Evolutionary conservation across 306 rosid genomes (phyloP).

Genomic region (Hylodesmum podocarpum): DNA sequence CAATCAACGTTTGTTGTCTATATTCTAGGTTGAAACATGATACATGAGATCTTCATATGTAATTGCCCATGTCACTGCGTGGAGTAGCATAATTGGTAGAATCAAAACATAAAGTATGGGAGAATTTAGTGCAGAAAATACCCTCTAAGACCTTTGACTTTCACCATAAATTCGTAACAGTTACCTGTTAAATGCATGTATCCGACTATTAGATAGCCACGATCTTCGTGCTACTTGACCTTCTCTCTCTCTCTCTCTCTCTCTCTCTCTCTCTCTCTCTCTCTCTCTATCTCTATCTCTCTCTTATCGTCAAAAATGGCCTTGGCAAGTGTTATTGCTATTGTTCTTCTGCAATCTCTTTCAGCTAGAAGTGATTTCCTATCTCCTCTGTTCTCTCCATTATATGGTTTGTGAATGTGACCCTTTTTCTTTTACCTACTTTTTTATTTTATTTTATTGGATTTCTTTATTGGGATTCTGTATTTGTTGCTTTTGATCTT

Average conservation of each 20-base stretch:
- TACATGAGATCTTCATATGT: neutral
- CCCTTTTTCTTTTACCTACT: neutral
- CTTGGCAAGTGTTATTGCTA: conserved; percentile 16
- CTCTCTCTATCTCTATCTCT: neutral
- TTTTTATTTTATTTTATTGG: neutral
- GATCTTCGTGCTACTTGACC: neutral
- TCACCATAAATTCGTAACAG: neutral
- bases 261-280: neutral
- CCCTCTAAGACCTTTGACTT: conserved; percentile 22
- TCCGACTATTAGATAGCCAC: neutral
- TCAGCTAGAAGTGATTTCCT: conserved; percentile 34
- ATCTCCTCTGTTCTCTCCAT: conserved; percentile 54
- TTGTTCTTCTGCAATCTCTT: conserved; percentile 39
- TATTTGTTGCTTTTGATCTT: neutral
- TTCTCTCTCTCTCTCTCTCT: neutral
- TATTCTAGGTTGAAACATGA: neutral
- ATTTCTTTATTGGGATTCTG: conserved; percentile 1
- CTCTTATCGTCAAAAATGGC: conserved; percentile 41
- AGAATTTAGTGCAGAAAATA: neutral
- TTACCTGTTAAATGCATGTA: neutral
- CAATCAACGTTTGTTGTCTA: neutral
- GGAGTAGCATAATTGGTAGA: neutral
- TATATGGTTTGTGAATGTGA: conserved; percentile 44
- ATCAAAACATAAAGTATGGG: neutral
- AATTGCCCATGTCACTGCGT: neutral